phyloP scores from a whole-genome alignment of 2,329 filamentous ascomycete species.

The Bertia moriformis region DNA sequence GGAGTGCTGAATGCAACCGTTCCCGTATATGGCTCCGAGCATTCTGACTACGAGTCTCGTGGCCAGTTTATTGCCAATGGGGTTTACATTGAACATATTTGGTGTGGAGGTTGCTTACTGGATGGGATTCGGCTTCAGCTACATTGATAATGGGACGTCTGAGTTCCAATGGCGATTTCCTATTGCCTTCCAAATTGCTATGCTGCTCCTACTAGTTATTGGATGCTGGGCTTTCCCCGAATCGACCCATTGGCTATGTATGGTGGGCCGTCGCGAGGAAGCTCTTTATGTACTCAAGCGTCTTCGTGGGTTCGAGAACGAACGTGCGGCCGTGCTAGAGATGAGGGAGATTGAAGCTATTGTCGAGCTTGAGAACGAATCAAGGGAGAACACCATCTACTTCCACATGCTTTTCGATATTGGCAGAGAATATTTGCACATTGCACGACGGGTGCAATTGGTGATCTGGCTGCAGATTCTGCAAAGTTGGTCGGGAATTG shows the following conservation, averaged over 20 bases:
- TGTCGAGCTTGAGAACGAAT: slow-evolving; percentile 9
- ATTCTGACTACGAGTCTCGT: not conserved
- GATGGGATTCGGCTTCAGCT: slow-evolving; percentile 10
- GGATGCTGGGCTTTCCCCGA: slow-evolving; percentile 9
- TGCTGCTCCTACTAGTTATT: slow-evolving; percentile 7
- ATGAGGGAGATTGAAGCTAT: slow-evolving; percentile 3
- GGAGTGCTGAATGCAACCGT: slow-evolving; percentile 9
- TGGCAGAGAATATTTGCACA: slow-evolving; percentile 11
- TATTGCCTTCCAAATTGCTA: slow-evolving; percentile 8
- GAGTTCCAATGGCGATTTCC: slow-evolving; percentile 11
- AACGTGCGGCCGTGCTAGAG: slow-evolving; percentile 1
- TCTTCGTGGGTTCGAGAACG: slow-evolving; percentile 7
- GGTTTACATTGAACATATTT: slow-evolving; percentile 2
- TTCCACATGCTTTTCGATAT: slow-evolving; percentile 12
- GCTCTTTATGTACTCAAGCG: slow-evolving; percentile 8
- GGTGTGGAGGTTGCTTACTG: slow-evolving; percentile 12
- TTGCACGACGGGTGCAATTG: slow-evolving; percentile 11
- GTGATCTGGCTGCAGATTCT: slow-evolving; percentile 15
- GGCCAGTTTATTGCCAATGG: not conserved
- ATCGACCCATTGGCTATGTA: slow-evolving; percentile 11
- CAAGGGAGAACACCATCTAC: slow-evolving; percentile 7
- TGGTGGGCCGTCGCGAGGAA: slow-evolving; percentile 8
- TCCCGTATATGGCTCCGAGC: slow-evolving; percentile 9
- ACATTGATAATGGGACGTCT: slow-evolving; percentile 3
- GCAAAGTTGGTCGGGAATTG: slow-evolving; percentile 14